Evolutionary conservation across 2,329 filamentous ascomycete species (phyloP), one percentile per base, ranked within the genome.

Genomic region (Stromatinia cepivora): DNA sequence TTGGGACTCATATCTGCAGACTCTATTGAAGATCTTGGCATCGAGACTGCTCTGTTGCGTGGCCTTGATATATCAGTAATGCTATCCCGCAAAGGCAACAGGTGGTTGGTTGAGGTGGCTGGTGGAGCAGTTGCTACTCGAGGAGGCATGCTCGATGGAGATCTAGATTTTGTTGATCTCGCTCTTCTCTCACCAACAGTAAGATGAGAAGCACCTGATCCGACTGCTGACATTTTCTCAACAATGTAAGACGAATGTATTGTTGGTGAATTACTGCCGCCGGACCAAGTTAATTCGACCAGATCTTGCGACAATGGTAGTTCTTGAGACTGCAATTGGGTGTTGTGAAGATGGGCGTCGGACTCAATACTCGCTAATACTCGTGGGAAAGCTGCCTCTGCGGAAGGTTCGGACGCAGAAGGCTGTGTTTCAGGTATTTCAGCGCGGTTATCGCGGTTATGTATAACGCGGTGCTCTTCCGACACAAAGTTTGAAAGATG

Each of bases 11-110:
- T 53, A 13, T 17, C 45, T n/a, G 48, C 13, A 34, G 22, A n/a
- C 39, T 68, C 66, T 17, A 64, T 54, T 36, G 66, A 68, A 39
- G 59, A 11, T 64, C 66, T 68, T 39, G 66, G 46, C 61, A 53
- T 31, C 15, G 58, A 68, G 7, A 39, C 20, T 25, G 28, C 53
- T 22, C 58, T 63, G 36, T 53, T 63, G 25, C 59, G 66, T 20
- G 57, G 31, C 17, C 58, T 63, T 22, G 48, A 42, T 20, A 25
- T 53, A 53, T 68, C 48, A 36, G 34, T 9, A 48, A 62, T 53
- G 28, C 42, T 39, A 28, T 68, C 66, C n/a, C 66, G 66, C 39
- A 68, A 39, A 11, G 66, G 66, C 9, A 68, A 54, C 22, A 52
- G 57, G n/a, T 46, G 57, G 28, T 54, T 48, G 11, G 46, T 7